phyloP scores from a whole-genome alignment of 306 rosid genomes.

The Vigna reflexopilosa region DNA sequence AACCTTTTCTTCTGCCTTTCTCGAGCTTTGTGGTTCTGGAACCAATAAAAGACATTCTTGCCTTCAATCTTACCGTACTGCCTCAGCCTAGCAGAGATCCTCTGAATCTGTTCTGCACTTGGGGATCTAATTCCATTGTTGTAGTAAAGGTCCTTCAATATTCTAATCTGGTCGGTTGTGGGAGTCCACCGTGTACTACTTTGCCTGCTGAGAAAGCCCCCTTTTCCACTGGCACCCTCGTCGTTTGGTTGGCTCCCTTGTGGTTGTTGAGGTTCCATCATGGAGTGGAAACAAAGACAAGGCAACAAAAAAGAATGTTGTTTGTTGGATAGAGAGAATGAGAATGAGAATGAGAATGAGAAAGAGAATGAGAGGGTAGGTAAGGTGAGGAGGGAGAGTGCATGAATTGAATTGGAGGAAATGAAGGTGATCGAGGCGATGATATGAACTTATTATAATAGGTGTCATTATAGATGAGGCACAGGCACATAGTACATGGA shows the following conservation, averaged over 20 bases:
- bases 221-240: conserved; percentile 53
- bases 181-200: conserved; percentile 96
- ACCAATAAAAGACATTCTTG: conserved; percentile 94
- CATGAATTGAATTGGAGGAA: conserved; percentile 51
- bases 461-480: conserved; percentile 11
- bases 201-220: conserved; percentile 76
- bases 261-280: conserved; percentile 56
- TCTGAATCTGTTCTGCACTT: conserved; percentile 95
- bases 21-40: conserved; percentile 97
- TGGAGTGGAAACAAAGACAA: conserved; percentile 40
- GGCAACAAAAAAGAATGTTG: conserved; percentile 32
- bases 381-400: conserved; percentile 16
- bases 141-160: conserved; percentile 93
- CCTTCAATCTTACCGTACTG: conserved; percentile 98
- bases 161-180: conserved; percentile 89
- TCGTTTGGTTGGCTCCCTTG: conserved; percentile 44
- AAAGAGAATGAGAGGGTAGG: conserved; percentile 12
- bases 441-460: conserved; percentile 34
- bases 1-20: conserved; percentile 96
- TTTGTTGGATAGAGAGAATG: conserved; percentile 4
- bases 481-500: conserved; percentile 60
- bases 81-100: conserved; percentile 86
- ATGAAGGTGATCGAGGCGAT: neutral
- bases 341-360: neutral
- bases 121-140: conserved; percentile 93